These are phyloP conservation scores for Pyrenochaeta sp. DNA, from an alignment of 2,329 filamentous ascomycete species.

Conservation along the genomic window DNA sequence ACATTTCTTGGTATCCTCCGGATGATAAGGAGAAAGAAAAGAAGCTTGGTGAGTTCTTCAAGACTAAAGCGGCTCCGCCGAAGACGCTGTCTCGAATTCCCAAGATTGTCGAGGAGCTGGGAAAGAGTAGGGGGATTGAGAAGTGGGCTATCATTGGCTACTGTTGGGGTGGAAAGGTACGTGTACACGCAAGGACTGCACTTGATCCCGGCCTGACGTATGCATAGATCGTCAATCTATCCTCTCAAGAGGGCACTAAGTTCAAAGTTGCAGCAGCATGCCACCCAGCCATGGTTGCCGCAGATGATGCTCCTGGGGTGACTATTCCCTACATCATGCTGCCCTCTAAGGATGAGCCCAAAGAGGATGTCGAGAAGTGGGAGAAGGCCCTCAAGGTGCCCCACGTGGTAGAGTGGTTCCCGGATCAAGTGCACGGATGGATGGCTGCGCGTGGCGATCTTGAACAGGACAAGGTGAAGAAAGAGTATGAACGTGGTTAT, in stretches of 20 bases:
- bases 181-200: background rate
- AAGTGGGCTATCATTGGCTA: conserved; percentile 68
- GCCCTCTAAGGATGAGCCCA: conserved; percentile 65
- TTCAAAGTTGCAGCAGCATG: conserved; percentile 67
- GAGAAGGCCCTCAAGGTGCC: conserved; percentile 58
- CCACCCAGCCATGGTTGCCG: conserved; percentile 69
- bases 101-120: conserved; percentile 63
- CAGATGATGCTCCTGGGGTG: conserved; percentile 63
- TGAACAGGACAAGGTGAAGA: conserved; percentile 57
- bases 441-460: conserved; percentile 58
- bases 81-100: conserved; percentile 65
- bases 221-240: conserved; percentile 64
- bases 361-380: conserved; percentile 61
- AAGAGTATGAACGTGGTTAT: conserved; percentile 61
- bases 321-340: conserved; percentile 67
- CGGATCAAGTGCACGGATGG: conserved; percentile 57
- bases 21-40: conserved; percentile 67
- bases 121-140: conserved; percentile 58
- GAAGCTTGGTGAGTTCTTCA: conserved; percentile 68
- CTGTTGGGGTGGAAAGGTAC: conserved; percentile 65
- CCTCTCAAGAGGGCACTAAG: conserved; percentile 58
- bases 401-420: conserved; percentile 59
- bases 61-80: conserved; percentile 64
- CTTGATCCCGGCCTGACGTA: background rate
- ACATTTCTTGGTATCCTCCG: conserved; percentile 68